Percentiles rank a stretch among this genome's conserved stretches.
phyloP scores from a whole-genome alignment of 2,329 filamentous ascomycete genomes.

The Aspergillus sp. region DNA sequence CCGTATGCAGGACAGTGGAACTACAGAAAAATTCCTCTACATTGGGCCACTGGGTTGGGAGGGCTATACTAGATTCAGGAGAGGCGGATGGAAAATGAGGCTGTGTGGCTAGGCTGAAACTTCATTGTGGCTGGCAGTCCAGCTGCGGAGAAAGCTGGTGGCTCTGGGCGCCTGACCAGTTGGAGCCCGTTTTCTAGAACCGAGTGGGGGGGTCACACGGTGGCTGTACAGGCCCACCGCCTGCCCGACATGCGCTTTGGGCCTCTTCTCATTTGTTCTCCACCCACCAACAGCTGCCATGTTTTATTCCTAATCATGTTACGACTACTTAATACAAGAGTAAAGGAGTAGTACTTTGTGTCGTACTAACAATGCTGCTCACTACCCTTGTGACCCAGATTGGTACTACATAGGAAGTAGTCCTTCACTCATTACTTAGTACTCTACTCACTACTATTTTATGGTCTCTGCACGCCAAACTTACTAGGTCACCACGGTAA shows the following conservation, averaged over 20 bases:
- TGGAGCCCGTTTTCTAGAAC: conserved; percentile 1
- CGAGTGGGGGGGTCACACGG: not conserved
- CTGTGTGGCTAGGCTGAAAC: conserved; percentile 18
- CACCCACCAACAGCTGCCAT: not conserved
- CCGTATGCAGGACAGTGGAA: not conserved
- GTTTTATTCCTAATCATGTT: not conserved
- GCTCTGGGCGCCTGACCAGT: not conserved
- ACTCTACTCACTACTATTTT: too few relatives aligned
- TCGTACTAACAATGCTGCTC: too few relatives aligned
- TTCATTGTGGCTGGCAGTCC: conserved; percentile 13
- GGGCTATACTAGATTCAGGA: not conserved
- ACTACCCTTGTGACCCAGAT: too few relatives aligned
- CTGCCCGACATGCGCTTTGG: not conserved
- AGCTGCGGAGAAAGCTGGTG: conserved; percentile 11
- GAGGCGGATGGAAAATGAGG: conserved; percentile 11
- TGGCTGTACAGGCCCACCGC: conserved; percentile 5
- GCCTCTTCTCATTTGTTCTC: conserved; percentile 1
- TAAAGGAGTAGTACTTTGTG: too few relatives aligned
- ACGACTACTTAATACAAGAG: too few relatives aligned
- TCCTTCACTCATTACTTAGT: too few relatives aligned
- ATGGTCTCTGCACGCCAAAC: too few relatives aligned
- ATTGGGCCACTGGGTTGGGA: not conserved
- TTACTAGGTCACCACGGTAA: too few relatives aligned
- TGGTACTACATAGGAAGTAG: too few relatives aligned
- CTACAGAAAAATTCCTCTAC: not conserved